Evolutionary conservation across 2,329 filamentous ascomycete species (phyloP).

Genomic region (Trichoderma oligosporum): DNA sequence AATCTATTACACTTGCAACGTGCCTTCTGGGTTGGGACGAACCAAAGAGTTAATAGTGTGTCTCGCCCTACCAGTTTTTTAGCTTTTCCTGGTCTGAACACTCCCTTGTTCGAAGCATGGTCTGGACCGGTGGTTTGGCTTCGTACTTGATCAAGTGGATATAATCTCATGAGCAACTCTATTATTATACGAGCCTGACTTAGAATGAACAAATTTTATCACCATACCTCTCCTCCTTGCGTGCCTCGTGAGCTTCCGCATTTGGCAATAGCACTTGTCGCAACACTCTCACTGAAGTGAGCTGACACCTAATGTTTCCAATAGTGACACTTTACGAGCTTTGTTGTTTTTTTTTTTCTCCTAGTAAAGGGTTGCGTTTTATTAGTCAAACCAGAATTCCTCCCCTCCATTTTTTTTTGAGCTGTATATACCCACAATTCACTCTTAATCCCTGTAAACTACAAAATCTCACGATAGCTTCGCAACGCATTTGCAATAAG

Average conservation of each 20-base stretch:
- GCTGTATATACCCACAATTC: not conserved
- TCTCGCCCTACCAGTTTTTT: not conserved
- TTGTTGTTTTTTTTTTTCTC: not conserved
- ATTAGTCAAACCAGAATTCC: not conserved
- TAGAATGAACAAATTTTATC: conserved; percentile 10
- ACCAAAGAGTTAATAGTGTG: too few relatives aligned
- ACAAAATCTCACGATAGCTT: not conserved
- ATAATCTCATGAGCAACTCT: too few relatives aligned
- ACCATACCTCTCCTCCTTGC: conserved; percentile 5
- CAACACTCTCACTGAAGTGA: not conserved
- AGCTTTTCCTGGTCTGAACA: not conserved
- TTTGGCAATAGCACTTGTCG: not conserved
- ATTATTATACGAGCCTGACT: not conserved
- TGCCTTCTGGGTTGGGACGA: not conserved
- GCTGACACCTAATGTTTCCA: too few relatives aligned
- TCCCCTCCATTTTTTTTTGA: not conserved
- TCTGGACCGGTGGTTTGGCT: not conserved
- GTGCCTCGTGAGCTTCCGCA: conserved; percentile 17
- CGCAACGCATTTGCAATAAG: not conserved
- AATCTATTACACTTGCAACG: not conserved
- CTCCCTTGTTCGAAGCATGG: not conserved
- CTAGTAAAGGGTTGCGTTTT: too few relatives aligned
- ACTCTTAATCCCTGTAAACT: not conserved
- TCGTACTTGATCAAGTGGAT: not conserved
- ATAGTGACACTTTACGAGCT: too few relatives aligned